Evolutionary conservation across 345 rosid species (phyloP).

Genomic region (Aquilaria yunnanensis): DNA sequence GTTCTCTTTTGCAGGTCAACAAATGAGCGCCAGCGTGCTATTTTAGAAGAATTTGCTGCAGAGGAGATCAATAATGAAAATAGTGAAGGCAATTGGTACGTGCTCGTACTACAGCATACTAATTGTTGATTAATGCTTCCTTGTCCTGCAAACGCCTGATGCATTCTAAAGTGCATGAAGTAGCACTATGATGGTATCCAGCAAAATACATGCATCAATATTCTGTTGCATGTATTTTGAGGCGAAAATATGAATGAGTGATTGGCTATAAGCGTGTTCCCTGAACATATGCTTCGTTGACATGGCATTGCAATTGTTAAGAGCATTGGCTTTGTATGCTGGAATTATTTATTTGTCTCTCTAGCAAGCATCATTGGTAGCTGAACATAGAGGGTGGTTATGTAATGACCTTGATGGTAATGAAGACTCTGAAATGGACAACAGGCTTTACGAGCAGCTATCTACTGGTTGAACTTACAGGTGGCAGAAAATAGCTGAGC

Average conservation of each 20-base stretch:
- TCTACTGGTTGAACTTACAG: constrained; percentile 99
- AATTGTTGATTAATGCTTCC: constrained; percentile 8
- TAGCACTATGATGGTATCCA: background rate
- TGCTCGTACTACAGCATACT: constrained; percentile 7
- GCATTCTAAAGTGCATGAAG: background rate
- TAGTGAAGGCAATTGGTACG: constrained; percentile 59
- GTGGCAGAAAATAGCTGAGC: constrained; percentile 51
- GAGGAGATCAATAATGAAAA: constrained; percentile 69
- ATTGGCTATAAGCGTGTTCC: too few relatives aligned
- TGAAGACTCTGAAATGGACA: constrained; percentile 73
- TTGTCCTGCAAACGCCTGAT: constrained; percentile 4
- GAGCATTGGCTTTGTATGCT: too few relatives aligned
- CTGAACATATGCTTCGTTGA: too few relatives aligned
- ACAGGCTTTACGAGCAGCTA: constrained; percentile 94
- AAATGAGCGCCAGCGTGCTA: constrained; percentile 69
- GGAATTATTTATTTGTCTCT: background rate
- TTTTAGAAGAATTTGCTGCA: constrained; percentile 79
- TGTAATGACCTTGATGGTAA: constrained; percentile 36
- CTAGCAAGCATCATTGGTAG: constrained; percentile 9
- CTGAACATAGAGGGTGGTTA: constrained; percentile 7
- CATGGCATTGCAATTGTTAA: too few relatives aligned
- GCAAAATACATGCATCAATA: too few relatives aligned
- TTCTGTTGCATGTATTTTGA: too few relatives aligned
- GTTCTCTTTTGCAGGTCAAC: constrained; percentile 28
- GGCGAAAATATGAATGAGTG: too few relatives aligned